Evolutionary conservation across 1,139 yeast genomes (phyloP).

Genomic region (Geotrichum candidum): DNA sequence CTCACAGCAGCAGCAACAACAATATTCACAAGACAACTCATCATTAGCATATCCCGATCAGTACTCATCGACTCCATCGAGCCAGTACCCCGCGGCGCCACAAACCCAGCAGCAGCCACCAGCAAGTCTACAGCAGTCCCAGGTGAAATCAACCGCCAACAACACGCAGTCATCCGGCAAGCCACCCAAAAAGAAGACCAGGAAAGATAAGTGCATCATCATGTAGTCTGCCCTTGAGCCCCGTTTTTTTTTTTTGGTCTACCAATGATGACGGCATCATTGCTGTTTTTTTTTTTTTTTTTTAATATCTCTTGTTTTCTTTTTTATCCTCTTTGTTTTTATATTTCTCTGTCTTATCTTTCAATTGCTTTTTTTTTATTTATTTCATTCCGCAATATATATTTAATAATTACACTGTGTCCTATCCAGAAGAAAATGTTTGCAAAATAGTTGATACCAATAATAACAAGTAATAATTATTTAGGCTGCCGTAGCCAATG

Average conservation of each 20-base stretch:
- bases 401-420: neutral
- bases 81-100: neutral
- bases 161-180: neutral
- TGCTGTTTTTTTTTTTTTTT: neutral
- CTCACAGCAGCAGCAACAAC: neutral
- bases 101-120: constrained; percentile 1
- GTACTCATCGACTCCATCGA: neutral
- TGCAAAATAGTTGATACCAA: too few species aligned
- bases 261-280: too few species aligned
- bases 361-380: neutral
- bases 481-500: too few species aligned
- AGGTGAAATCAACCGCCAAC: neutral
- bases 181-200: constrained; percentile 7
- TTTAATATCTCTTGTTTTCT: neutral
- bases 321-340: neutral
- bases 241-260: neutral
- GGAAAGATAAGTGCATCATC: constrained; percentile 15
- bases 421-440: neutral
- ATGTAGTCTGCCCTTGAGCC: constrained; percentile 5
- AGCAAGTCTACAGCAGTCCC: neutral
- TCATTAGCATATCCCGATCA: neutral
- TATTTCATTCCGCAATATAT: neutral
- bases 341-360: neutral
- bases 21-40: neutral
- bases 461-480: too few species aligned